phyloP scores from a whole-genome alignment of 352 stramenopile genomes.

The Thalassiosira delicatula region DNA sequence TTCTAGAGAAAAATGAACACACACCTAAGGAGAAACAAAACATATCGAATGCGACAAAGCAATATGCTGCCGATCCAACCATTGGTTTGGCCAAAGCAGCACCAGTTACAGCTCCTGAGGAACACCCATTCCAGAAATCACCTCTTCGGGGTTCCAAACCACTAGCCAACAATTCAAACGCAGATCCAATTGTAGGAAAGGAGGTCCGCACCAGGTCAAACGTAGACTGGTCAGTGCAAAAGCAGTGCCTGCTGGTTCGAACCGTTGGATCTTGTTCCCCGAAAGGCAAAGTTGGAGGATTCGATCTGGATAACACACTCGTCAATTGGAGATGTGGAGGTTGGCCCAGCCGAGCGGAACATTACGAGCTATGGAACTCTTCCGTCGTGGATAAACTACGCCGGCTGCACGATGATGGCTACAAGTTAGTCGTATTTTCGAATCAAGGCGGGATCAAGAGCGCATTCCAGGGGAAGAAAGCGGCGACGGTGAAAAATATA shows the following conservation, averaged over 20 bases:
- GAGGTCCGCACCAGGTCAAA: slow-evolving; percentile 24
- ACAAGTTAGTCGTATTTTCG: slow-evolving; percentile 73
- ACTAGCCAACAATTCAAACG: background rate
- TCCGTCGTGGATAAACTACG: slow-evolving; percentile 66
- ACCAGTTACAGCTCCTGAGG: background rate
- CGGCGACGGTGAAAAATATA: slow-evolving; percentile 65
- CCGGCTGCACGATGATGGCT: slow-evolving; percentile 71
- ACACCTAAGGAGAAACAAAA: too few relatives aligned
- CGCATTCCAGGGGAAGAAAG: slow-evolving; percentile 74
- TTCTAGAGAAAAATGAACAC: too few relatives aligned
- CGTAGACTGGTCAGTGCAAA: slow-evolving; percentile 48
- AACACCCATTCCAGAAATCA: background rate
- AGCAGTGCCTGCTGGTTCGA: slow-evolving; percentile 50
- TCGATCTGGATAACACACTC: slow-evolving; percentile 82
- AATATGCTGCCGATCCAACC: too few relatives aligned
- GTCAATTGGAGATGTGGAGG: slow-evolving; percentile 60
- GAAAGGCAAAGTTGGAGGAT: slow-evolving; percentile 69
- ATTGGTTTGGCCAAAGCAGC: too few relatives aligned
- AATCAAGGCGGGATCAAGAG: slow-evolving; percentile 80
- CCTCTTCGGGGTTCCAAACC: background rate
- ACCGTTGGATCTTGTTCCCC: slow-evolving; percentile 21
- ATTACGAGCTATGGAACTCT: slow-evolving; percentile 80
- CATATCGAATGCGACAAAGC: too few relatives aligned
- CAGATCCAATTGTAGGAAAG: slow-evolving; percentile 42
- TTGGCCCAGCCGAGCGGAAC: slow-evolving; percentile 60